Evolutionary conservation across 2,329 filamentous ascomycete species (phyloP).

Genomic region (Helminthosporium solani): DNA sequence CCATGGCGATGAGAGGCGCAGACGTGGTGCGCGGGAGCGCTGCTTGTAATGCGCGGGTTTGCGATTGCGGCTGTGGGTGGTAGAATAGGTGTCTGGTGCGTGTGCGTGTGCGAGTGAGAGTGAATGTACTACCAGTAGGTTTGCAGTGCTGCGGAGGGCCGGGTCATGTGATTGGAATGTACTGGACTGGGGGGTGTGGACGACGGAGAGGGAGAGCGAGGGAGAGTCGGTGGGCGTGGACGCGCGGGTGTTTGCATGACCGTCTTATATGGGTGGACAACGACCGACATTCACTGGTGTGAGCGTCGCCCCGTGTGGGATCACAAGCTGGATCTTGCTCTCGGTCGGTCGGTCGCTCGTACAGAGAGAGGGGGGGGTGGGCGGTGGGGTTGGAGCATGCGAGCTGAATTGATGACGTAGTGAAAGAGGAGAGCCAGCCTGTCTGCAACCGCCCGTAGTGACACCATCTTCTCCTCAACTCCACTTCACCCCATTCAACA

Average conservation of each 20-base stretch:
- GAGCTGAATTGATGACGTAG: slow-evolving; percentile 5
- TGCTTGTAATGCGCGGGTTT: not conserved
- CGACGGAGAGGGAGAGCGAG: too few species aligned
- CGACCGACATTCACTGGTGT: slow-evolving; percentile 16
- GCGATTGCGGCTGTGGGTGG: too few species aligned
- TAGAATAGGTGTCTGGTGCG: too few species aligned
- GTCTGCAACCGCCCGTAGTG: not conserved
- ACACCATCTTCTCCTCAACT: not conserved
- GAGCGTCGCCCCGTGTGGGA: slow-evolving; percentile 2
- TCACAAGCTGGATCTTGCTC: not conserved
- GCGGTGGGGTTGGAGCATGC: slow-evolving; percentile 9
- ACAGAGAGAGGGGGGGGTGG: slow-evolving; percentile 12
- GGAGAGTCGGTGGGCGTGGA: too few species aligned
- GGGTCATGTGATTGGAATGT: too few species aligned
- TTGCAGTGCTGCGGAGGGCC: too few species aligned
- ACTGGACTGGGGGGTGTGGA: too few species aligned
- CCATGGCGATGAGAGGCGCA: slow-evolving; percentile 11
- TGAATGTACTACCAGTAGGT: too few species aligned
- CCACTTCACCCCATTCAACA: not conserved
- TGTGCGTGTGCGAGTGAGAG: too few species aligned
- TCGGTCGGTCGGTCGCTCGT: slow-evolving; percentile 20
- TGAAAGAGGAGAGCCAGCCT: not conserved
- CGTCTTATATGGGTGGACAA: slow-evolving; percentile 9
- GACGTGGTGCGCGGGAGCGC: not conserved
- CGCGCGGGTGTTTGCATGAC: slow-evolving; percentile 14